phyloP scores from a whole-genome alignment of 176 grass and related monocot genomes.

The Zea luxurians region DNA sequence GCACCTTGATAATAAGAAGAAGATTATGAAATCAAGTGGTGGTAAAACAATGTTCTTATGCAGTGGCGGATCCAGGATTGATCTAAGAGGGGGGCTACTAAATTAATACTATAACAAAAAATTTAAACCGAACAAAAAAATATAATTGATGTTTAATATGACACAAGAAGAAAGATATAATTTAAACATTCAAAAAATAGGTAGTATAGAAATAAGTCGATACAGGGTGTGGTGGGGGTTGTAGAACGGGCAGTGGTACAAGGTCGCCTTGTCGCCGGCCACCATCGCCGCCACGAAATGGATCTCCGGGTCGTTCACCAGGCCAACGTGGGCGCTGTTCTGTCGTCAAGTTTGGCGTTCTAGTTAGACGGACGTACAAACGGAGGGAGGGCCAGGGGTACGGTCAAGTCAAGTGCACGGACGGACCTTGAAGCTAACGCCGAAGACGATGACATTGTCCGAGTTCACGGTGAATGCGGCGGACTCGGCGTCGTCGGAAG shows the following conservation, averaged over 20 bases:
- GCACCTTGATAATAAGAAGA: too few relatives aligned
- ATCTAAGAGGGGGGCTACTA: too few relatives aligned
- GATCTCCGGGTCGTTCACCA: conserved; percentile 28
- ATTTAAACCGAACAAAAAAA: too few relatives aligned
- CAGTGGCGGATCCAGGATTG: too few relatives aligned
- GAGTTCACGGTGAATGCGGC: conserved; percentile 63
- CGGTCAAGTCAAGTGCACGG: too few relatives aligned
- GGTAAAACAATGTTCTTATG: too few relatives aligned
- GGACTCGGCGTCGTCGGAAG: conserved; percentile 54
- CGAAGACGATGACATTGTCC: conserved; percentile 70
- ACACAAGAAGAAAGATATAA: too few relatives aligned
- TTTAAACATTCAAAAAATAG: too few relatives aligned
- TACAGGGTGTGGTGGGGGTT: conserved; percentile 84
- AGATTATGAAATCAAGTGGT: too few relatives aligned
- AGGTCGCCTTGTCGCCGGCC: conserved; percentile 77
- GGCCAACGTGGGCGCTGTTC: conserved; percentile 38
- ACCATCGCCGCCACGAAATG: conserved; percentile 67
- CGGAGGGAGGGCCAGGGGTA: too few relatives aligned
- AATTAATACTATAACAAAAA: too few relatives aligned
- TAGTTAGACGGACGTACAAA: background rate
- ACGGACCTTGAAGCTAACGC: conserved; percentile 75
- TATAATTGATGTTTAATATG: too few relatives aligned
- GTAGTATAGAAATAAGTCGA: conserved; percentile 25
- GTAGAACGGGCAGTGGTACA: conserved; percentile 85
- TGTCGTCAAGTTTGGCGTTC: background rate